A percentile compares a stretch with the other conserved stretches of the same genome.
These are phyloP conservation scores for Candida michaelii DNA, from an alignment of 805 yeast species.

Conservation along the genomic window DNA sequence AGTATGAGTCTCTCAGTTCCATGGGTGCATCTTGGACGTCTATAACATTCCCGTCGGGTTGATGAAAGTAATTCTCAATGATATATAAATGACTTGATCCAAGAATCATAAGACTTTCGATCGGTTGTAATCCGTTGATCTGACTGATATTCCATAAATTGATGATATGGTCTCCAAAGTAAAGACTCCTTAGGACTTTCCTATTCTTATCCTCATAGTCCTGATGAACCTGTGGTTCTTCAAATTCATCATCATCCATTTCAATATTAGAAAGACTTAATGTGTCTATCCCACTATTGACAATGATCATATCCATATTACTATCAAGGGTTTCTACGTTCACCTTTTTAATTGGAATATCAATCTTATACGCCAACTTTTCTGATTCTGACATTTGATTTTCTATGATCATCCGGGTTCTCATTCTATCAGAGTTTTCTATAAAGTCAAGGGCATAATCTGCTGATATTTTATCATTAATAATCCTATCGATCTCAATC, in stretches of 20 bases:
- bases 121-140: conserved; percentile 72
- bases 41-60: conserved; percentile 50
- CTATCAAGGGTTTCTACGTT: conserved; percentile 8
- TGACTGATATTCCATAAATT: conserved; percentile 74
- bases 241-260: conserved; percentile 42
- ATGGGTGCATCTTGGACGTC: conserved; percentile 66
- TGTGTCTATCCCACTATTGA: conserved; percentile 26
- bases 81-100: conserved; percentile 67
- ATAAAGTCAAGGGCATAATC: conserved; percentile 61
- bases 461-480: conserved; percentile 18
- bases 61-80: conserved; percentile 67
- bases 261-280: conserved; percentile 22
- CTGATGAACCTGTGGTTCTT: conserved; percentile 24
- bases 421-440: conserved; percentile 68
- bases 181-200: conserved; percentile 67
- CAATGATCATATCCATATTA: conserved; percentile 9
- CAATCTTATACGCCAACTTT: conserved; percentile 40
- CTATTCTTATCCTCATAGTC: conserved; percentile 67
- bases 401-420: conserved; percentile 59
- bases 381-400: conserved; percentile 48
- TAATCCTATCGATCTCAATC: conserved; percentile 39
- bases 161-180: conserved; percentile 67
- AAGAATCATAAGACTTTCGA: conserved; percentile 71
- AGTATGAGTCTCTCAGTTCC: conserved; percentile 63
- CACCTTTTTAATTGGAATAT: conserved; percentile 33